phyloP scores from a whole-genome alignment of 768 basidiomycete genomes.

The Multifurca ochricompacta region DNA sequence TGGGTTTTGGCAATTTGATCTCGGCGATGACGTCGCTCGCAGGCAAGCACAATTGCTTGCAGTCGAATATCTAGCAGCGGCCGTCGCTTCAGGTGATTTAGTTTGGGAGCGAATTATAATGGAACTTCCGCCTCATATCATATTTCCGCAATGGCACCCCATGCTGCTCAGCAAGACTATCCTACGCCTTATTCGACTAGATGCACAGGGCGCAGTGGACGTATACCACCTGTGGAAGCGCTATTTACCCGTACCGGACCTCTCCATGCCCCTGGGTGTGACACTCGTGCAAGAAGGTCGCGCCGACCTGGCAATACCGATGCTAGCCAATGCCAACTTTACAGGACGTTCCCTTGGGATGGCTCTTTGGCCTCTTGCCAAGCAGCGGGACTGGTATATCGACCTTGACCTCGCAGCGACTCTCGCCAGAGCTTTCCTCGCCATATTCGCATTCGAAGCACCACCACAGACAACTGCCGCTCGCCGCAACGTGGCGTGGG shows the following conservation, averaged over 20 bases:
- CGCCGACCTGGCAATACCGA: constrained; percentile 13
- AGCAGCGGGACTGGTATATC: constrained; percentile 10
- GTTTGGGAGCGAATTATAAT: constrained; percentile 19
- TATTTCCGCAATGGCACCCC: constrained; percentile 18
- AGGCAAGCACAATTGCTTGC: constrained; percentile 30
- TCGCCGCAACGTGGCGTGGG: constrained; percentile 36
- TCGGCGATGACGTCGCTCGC: constrained; percentile 16
- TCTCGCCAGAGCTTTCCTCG: constrained; percentile 24
- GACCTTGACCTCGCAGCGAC: constrained; percentile 14
- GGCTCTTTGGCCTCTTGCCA: constrained; percentile 21
- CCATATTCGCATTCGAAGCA: constrained; percentile 30
- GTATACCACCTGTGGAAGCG: constrained; percentile 12
- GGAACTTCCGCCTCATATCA: constrained; percentile 15
- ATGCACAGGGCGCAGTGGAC: constrained; percentile 12
- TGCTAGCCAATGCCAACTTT: constrained; percentile 4
- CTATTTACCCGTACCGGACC: constrained; percentile 15
- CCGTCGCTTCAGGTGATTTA: constrained; percentile 7
- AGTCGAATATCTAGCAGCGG: constrained; percentile 29
- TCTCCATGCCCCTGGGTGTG: constrained; percentile 1
- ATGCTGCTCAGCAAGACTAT: constrained; percentile 14
- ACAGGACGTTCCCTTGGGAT: constrained; percentile 26
- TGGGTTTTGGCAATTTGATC: constrained; percentile 21
- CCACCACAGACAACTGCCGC: constrained; percentile 33
- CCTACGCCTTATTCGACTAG: constrained; percentile 8
- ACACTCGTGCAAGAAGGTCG: constrained; percentile 17